Base-by-base conservation (phyloP, 2,329 filamentous ascomycete species). In the Aspergillus hortae region DNA sequence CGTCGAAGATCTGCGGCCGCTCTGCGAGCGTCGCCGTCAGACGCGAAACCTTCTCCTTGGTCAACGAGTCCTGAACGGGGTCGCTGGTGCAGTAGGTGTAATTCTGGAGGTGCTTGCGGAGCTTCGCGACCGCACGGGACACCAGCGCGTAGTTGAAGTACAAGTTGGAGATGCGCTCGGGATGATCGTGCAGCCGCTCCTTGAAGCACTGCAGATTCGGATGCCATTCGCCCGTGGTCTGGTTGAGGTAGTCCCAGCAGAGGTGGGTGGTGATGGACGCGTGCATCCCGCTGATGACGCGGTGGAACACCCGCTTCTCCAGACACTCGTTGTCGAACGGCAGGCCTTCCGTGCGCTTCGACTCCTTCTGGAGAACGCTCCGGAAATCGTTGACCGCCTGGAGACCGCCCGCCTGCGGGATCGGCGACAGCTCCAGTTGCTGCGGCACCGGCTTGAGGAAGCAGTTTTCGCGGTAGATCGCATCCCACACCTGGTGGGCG, bases 81-180 rank as follows among this genome's bases (percentile, higher is more conserved):
- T 99, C 94, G 55, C 90, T 91, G 4, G 87, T 88, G 73, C 94
- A 99, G 72, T 96, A 99, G 0, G 89, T 94, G 75, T 97, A 97
- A 56, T 83, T 78, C 57, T 87, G 78, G 9, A 97, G 80, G 61
- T 92, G 87, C 21, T 89, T 88, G 11, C 88, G 89, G 7, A 97
- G 82, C 74, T 99, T 99, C 48, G 90, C 88, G 38, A 97, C 83
- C 11, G 94, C 94, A 46, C 94, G 88, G 23, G 92, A 88, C 38
- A 99, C 80, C n/a, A 99, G 81, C 0, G 94, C 94, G 67, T 96
- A 99, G 81, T 99, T 97, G 78, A 99, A 99, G 77, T 99, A 99
- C 46, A 99, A 80, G 72, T 99, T 99, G 61, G 92, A 94, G 66
- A 99, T 89, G 55, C 92, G 88, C 61, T 99, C 94, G 0, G 92